phyloP scores from a whole-genome alignment of 345 rosid genomes.

The Acer yangbiense region DNA sequence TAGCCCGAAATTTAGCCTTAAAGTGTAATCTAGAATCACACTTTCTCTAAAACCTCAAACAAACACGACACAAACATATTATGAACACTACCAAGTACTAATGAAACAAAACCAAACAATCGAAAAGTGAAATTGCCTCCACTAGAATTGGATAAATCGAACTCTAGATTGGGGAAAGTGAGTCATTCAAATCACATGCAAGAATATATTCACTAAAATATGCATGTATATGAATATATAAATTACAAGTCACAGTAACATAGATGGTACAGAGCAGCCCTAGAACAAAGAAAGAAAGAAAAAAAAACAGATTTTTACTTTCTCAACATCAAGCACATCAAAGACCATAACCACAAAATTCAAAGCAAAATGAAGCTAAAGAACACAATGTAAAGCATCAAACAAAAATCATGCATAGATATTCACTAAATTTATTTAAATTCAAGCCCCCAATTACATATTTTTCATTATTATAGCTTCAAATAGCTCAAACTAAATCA shows the following conservation, averaged over 20 bases:
- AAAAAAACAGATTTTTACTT: background rate
- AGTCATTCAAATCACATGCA: slow-evolving; percentile 4
- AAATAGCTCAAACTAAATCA: background rate
- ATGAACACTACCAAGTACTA: background rate
- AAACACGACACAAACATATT: background rate
- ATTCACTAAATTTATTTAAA: background rate
- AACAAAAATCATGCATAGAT: background rate
- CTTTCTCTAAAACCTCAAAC: background rate
- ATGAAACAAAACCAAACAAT: background rate
- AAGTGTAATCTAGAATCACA: background rate
- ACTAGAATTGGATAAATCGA: background rate
- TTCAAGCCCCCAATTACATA: background rate
- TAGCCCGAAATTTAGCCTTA: background rate
- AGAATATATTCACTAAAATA: background rate
- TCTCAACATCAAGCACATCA: slow-evolving; percentile 1
- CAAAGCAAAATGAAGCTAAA: background rate
- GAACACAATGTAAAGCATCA: slow-evolving; percentile 6
- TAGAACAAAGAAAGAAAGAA: too few relatives aligned
- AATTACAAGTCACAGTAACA: slow-evolving; percentile 1
- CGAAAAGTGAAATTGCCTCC: background rate
- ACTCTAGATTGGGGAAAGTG: background rate
- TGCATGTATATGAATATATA: background rate
- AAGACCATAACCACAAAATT: background rate
- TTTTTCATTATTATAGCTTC: background rate
- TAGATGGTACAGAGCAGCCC: background rate